phyloP scores from a whole-genome alignment of 345 rosid species.

The Mallotus nudiflorus region DNA sequence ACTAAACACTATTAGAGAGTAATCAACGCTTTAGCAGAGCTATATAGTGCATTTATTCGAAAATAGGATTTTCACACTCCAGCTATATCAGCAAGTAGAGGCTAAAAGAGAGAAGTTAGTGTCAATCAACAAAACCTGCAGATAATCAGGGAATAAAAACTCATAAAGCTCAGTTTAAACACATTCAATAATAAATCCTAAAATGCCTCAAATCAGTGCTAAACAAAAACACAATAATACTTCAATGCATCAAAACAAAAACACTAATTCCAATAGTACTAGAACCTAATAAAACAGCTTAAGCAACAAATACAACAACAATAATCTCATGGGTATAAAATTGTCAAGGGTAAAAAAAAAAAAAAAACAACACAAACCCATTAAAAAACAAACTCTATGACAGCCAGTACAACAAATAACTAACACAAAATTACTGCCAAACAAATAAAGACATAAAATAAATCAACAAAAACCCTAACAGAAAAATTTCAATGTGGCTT shows the following conservation, averaged over 20 bases:
- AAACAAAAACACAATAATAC: conserved; percentile 10
- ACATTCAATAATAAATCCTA: conserved; percentile 2
- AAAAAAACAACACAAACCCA: not conserved
- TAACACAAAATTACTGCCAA: conserved; percentile 10
- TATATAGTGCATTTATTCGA: conserved; percentile 4
- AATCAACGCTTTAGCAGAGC: not conserved
- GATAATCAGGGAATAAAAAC: not conserved
- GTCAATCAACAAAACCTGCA: conserved; percentile 8
- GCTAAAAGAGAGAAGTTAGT: not conserved
- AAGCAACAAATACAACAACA: not conserved
- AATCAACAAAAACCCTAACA: conserved; percentile 32
- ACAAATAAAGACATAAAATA: conserved; percentile 14
- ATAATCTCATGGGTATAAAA: not conserved
- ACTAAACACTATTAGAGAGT: not conserved
- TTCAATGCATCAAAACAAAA: not conserved
- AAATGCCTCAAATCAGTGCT: conserved; percentile 18
- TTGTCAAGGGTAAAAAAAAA: too few relatives aligned
- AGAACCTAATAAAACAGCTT: not conserved
- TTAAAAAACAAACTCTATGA: not conserved
- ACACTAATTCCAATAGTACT: not conserved
- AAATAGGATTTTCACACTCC: conserved; percentile 1
- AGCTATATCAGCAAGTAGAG: conserved; percentile 5
- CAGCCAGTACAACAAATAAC: not conserved
- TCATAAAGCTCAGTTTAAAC: not conserved
- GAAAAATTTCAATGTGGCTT: conserved; percentile 1